phyloP scores from a whole-genome alignment of 2,329 filamentous ascomycete species.

The Leptosphaerulina australis region DNA sequence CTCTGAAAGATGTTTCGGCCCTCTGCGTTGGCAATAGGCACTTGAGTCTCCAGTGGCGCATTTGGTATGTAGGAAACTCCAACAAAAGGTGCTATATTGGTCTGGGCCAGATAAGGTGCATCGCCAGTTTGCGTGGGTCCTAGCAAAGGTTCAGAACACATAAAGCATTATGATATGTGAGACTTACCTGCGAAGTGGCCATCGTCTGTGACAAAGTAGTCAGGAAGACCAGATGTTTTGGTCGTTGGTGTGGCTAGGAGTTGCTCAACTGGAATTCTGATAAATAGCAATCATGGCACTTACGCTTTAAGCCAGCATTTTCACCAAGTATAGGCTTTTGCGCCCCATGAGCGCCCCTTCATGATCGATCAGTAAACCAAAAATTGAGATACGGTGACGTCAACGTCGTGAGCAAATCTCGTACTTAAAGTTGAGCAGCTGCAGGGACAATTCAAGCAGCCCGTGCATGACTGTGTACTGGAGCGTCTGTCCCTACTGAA shows the following conservation, averaged over 20 bases:
- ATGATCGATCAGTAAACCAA: background rate
- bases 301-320: conserved; percentile 28
- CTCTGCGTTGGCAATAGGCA: conserved; percentile 64
- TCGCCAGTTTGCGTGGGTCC: conserved; percentile 73
- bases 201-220: conserved; percentile 44
- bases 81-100: conserved; percentile 67
- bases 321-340: conserved; percentile 27
- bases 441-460: conserved; percentile 33
- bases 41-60: conserved; percentile 71
- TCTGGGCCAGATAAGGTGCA: conserved; percentile 74
- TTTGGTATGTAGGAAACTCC: conserved; percentile 70
- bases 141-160: conserved; percentile 19
- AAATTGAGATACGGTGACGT: background rate
- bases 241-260: conserved; percentile 29
- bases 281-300: conserved; percentile 19
- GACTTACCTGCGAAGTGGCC: conserved; percentile 37
- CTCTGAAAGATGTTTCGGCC: conserved; percentile 72
- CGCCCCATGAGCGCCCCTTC: conserved; percentile 15
- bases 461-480: conserved; percentile 28
- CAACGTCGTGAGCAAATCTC: conserved; percentile 6
- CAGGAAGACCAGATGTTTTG: conserved; percentile 33
- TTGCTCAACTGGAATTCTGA: conserved; percentile 9
- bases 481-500: background rate
- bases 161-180: background rate
- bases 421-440: conserved; percentile 33